Conservation (phyloP, 2,329 filamentous ascomycete species). For the Fusarium nelsonii region DNA sequence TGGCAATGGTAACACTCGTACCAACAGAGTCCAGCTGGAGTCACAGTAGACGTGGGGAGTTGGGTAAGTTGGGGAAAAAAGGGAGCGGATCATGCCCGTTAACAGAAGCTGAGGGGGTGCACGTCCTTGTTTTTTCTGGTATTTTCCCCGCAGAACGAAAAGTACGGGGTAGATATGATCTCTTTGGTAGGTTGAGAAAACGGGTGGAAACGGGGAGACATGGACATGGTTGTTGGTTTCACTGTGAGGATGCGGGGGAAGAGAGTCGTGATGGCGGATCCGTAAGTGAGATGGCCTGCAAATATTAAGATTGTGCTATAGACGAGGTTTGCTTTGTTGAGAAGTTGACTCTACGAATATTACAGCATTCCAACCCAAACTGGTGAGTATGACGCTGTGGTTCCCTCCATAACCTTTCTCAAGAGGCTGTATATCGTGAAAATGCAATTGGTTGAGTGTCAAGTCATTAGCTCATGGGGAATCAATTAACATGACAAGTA, state of each 20-base stretch:
- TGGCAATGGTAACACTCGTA: constrained; percentile 15
- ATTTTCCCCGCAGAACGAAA: constrained; percentile 13
- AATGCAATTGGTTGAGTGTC: constrained; percentile 10
- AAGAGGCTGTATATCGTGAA: not conserved
- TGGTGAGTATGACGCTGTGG: constrained; percentile 9
- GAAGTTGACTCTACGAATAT: not conserved
- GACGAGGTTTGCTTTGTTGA: not conserved
- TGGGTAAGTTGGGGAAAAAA: constrained; percentile 39
- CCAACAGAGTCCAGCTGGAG: constrained; percentile 6
- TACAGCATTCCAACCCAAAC: not conserved
- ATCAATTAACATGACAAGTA: not conserved
- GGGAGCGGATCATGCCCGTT: constrained; percentile 21
- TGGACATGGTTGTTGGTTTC: not conserved
- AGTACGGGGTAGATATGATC: constrained; percentile 11
- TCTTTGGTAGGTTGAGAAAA: constrained; percentile 6
- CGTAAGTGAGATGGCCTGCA: not conserved
- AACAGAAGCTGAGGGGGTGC: constrained; percentile 18
- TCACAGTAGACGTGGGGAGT: constrained; percentile 39
- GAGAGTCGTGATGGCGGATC: not conserved
- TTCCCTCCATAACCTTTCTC: not conserved
- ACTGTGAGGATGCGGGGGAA: constrained; percentile 2
- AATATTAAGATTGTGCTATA: not conserved
- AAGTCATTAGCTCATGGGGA: constrained; percentile 2
- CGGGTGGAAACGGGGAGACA: constrained; percentile 27
- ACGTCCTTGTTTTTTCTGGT: constrained; percentile 13